phyloP scores from a whole-genome alignment of 768 basidiomycete species.

The Udeniomyces megalosporus region DNA sequence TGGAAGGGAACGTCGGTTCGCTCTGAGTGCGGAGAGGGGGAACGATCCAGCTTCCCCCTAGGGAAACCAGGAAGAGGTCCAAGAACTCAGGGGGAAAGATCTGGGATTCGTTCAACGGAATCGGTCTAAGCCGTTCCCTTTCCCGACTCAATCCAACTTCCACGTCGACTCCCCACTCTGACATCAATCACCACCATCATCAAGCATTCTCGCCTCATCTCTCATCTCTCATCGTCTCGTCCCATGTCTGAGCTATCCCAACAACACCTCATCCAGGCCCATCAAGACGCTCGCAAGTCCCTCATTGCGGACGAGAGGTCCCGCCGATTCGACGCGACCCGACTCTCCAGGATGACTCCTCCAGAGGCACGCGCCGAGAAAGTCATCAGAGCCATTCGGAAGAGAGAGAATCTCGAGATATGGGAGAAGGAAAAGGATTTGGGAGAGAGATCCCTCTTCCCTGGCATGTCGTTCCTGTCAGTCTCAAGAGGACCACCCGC shows the following conservation, averaged over 20 bases:
- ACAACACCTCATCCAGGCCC: background rate
- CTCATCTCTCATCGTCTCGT: background rate
- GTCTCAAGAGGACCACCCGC: too few species aligned
- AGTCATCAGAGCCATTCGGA: conserved; percentile 42
- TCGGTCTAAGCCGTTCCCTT: too few species aligned
- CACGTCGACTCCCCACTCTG: too few species aligned
- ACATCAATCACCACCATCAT: too few species aligned
- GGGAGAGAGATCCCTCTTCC: conserved; percentile 46
- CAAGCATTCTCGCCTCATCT: too few species aligned
- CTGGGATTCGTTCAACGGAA: too few species aligned
- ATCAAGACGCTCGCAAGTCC: background rate
- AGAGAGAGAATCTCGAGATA: conserved; percentile 40
- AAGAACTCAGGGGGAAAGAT: too few species aligned
- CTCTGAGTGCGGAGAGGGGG: too few species aligned
- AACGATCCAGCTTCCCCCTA: too few species aligned
- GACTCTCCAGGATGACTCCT: conserved; percentile 22
- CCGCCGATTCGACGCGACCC: background rate
- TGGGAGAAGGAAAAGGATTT: conserved; percentile 40
- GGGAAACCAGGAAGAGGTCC: too few species aligned
- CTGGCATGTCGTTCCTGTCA: conserved; percentile 60
- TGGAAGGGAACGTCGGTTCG: too few species aligned
- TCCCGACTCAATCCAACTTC: too few species aligned
- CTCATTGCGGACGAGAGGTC: background rate
- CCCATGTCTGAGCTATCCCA: background rate
- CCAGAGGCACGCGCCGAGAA: conserved; percentile 42